phyloP scores from a whole-genome alignment of 768 basidiomycete species.

The Mycena venus region DNA sequence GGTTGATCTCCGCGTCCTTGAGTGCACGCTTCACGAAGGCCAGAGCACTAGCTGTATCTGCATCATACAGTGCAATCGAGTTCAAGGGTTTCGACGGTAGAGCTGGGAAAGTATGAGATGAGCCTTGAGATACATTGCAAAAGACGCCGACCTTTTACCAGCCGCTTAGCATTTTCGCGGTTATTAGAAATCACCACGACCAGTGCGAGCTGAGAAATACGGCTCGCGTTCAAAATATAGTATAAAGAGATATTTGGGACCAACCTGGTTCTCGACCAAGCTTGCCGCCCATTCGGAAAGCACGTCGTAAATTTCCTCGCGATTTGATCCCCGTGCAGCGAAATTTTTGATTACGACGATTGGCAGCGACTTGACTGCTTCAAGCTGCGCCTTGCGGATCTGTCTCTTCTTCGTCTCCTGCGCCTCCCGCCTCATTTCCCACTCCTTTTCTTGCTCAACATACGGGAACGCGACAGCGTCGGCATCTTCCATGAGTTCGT shows the following conservation, averaged over 20 bases:
- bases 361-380: constrained; percentile 75
- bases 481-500: constrained; percentile 23
- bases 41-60: constrained; percentile 83
- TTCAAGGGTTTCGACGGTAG: constrained; percentile 88
- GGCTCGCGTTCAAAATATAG: background rate
- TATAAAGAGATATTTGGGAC: constrained; percentile 15
- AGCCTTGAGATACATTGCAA: background rate
- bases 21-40: constrained; percentile 87
- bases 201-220: constrained; percentile 80
- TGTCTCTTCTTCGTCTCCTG: constrained; percentile 41
- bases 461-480: background rate
- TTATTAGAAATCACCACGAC: constrained; percentile 93
- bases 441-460: background rate
- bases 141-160: constrained; percentile 75
- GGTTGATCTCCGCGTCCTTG: constrained; percentile 64
- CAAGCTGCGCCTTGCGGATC: constrained; percentile 57
- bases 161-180: constrained; percentile 85
- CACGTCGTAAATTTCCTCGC: constrained; percentile 80
- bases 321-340: constrained; percentile 63
- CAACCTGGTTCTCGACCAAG: constrained; percentile 84
- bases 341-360: constrained; percentile 88
- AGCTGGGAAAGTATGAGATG: constrained; percentile 58
- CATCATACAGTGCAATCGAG: constrained; percentile 85
- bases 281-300: constrained; percentile 89
- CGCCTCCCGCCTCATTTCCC: constrained; percentile 28